phyloP scores from a whole-genome alignment of 2,329 filamentous ascomycete species.

The Microdochium bolleyi region DNA sequence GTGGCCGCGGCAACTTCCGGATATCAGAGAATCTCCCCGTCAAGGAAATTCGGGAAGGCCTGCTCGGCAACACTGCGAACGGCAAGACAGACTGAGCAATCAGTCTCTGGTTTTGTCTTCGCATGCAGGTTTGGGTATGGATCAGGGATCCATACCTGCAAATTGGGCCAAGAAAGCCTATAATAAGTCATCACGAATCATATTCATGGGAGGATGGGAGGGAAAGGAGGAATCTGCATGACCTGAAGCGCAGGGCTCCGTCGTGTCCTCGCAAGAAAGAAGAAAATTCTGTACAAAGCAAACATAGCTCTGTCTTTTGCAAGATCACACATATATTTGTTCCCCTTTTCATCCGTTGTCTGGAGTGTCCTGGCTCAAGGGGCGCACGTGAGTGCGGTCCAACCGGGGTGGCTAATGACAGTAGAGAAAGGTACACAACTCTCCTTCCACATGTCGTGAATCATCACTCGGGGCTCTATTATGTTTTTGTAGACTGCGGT shows the following conservation, averaged over 20 bases:
- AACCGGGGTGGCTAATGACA: too few species aligned
- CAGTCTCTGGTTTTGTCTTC: too few species aligned
- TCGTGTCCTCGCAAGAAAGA: background rate
- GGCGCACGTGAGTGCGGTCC: too few species aligned
- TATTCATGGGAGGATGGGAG: background rate
- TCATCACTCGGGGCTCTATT: too few species aligned
- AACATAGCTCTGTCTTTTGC: background rate
- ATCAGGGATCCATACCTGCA: background rate
- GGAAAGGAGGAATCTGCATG: background rate
- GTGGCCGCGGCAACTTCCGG: slow-evolving; percentile 51
- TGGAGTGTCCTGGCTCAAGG: background rate
- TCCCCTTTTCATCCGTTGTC: background rate
- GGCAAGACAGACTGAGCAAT: slow-evolving; percentile 41
- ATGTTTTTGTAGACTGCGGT: too few species aligned
- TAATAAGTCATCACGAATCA: background rate
- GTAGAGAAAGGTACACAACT: too few species aligned
- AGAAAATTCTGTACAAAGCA: background rate
- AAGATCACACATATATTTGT: background rate
- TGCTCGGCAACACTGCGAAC: slow-evolving; percentile 45
- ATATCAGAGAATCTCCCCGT: slow-evolving; percentile 47
- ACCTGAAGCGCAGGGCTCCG: background rate
- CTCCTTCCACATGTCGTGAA: too few species aligned
- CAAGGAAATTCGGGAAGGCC: slow-evolving; percentile 54
- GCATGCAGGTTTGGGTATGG: background rate
- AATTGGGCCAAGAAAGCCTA: background rate